Evolutionary conservation across 2,329 filamentous ascomycete species (phyloP), one percentile per base, ranked within the genome.

Genomic region (Ascochyta koolunga): DNA sequence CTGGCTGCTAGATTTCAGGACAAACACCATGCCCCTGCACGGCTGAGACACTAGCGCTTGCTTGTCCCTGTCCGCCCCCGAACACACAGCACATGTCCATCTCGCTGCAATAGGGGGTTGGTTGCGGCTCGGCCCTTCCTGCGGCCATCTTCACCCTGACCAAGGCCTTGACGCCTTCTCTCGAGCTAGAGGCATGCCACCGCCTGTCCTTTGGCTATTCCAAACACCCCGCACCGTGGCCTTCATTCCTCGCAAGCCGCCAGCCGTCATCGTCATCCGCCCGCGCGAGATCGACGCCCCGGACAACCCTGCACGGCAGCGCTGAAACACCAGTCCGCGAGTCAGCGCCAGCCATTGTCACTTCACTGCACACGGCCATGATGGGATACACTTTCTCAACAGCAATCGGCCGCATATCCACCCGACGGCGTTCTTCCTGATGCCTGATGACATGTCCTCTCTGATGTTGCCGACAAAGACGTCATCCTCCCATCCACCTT

Each of bases 21-120:
- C 46, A 21, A 44, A 49, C 39, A 40, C 40, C 35, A 29, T 43
- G 38, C 51, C 52, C 53, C 47, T 56, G 53, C 44, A 33, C 19
- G 41, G 42, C 53, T 56, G 53, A 56, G 40, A 56, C 52, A 33
- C 16, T 54, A 54, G 51, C 41, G 52, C 46, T 44, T 27, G n/a
- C 21, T 22, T 43, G 47, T 56, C 31, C 53, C 53, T 56, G 53
- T 49, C 51, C 50, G 45, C 51, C 5, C 51, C 5, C 11, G 16
- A 40, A 45, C 45, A 41, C 51, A 27, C 22, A 27, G 7, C 29
- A n/a, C 29, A 54, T 54, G 46, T 43, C 43, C 37, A 56, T 50
- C 32, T 56, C 47, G 31, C n/a, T 5, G 8, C n/a, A 41, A 39
- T 43, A 43, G 31, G 50, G 43, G 38, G 27, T 16, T 24, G 27